phyloP scores from a whole-genome alignment of 176 grass and related monocot genomes.

The Bothriochloa decipiens region DNA sequence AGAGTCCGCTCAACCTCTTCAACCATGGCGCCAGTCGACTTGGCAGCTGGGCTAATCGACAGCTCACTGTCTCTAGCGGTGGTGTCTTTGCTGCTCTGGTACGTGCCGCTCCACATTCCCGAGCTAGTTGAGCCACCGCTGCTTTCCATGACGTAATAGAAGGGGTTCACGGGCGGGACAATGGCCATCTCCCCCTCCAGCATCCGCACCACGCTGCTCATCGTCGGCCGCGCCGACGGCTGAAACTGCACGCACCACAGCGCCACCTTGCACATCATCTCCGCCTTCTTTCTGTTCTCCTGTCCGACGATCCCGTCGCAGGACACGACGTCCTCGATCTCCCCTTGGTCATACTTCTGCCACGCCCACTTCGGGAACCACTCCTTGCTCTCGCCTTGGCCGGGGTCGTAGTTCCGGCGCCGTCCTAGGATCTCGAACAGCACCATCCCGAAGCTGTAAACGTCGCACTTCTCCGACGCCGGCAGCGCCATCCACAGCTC shows the following conservation, averaged over 20 bases:
- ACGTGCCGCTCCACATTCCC: not conserved
- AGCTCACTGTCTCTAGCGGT: not conserved
- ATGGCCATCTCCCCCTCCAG: slow-evolving; percentile 76
- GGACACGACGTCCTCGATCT: slow-evolving; percentile 42
- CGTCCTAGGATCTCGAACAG: slow-evolving; percentile 60
- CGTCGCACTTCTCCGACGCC: slow-evolving; percentile 68
- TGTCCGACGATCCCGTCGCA: slow-evolving; percentile 38
- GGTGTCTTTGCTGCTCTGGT: slow-evolving; percentile 23
- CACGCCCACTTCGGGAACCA: slow-evolving; percentile 79
- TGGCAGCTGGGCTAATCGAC: slow-evolving; percentile 12
- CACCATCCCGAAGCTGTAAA: slow-evolving; percentile 66
- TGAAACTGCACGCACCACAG: slow-evolving; percentile 83
- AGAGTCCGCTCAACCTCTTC: not conserved
- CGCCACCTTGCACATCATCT: slow-evolving; percentile 82
- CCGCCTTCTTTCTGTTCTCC: slow-evolving; percentile 49
- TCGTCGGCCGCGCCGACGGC: slow-evolving; percentile 59
- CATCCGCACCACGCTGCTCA: slow-evolving; percentile 79
- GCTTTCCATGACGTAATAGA: slow-evolving; percentile 46
- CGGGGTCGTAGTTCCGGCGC: slow-evolving; percentile 56
- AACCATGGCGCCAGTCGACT: not conserved
- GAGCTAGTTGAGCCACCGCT: slow-evolving; percentile 3
- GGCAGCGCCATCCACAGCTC: slow-evolving; percentile 72
- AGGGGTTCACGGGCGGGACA: slow-evolving; percentile 71
- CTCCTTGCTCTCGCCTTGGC: slow-evolving; percentile 52
- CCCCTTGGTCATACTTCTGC: slow-evolving; percentile 57